phyloP scores from a whole-genome alignment of 345 rosid genomes.

The Dimocarpus longan region DNA sequence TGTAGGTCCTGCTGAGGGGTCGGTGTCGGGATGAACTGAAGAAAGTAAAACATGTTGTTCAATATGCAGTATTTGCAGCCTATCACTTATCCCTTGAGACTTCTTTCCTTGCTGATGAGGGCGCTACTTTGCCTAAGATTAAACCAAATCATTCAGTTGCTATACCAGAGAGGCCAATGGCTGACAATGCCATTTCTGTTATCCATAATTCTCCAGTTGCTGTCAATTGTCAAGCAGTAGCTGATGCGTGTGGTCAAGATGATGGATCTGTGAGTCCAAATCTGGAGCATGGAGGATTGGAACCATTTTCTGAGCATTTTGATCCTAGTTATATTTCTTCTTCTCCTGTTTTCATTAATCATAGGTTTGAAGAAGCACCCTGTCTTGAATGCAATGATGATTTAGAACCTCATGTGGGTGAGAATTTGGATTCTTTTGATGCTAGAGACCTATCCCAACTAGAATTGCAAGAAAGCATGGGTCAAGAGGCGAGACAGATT shows the following conservation, averaged over 20 bases:
- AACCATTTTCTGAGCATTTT: constrained; percentile 39
- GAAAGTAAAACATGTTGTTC: constrained; percentile 89
- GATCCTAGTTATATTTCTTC: constrained; percentile 38
- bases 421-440: constrained; percentile 33
- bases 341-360: constrained; percentile 27
- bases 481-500: constrained; percentile 41
- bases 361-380: constrained; percentile 34
- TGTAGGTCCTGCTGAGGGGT: constrained; percentile 83
- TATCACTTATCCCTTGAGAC: constrained; percentile 93
- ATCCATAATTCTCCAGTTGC: constrained; percentile 35
- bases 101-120: constrained; percentile 98
- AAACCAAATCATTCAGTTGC: constrained; percentile 39
- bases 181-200: constrained; percentile 42
- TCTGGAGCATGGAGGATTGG: constrained; percentile 42
- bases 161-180: constrained; percentile 45
- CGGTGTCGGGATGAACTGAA: constrained; percentile 76
- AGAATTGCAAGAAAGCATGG: constrained; percentile 39
- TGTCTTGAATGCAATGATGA: constrained; percentile 40
- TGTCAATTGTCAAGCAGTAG: constrained; percentile 26
- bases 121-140: constrained; percentile 87
- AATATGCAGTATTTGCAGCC: constrained; percentile 95
- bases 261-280: constrained; percentile 30
- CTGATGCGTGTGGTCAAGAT: constrained; percentile 36
- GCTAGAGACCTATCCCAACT: constrained; percentile 30
- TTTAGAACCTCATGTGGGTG: constrained; percentile 29